Conservation (phyloP, 2,329 filamentous ascomycete species). For the Juglanconis oblonga region DNA sequence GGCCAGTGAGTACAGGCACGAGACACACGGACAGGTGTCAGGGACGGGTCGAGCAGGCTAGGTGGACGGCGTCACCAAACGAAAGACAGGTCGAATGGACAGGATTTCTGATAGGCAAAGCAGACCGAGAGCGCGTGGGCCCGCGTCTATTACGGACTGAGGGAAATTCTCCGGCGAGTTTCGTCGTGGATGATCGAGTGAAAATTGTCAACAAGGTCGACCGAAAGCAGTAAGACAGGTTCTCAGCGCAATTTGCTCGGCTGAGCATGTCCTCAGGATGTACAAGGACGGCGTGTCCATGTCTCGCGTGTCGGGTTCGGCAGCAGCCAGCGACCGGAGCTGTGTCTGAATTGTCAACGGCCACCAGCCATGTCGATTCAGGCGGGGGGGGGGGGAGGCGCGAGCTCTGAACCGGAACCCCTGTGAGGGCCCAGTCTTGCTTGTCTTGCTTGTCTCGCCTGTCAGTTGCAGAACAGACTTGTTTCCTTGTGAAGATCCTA, state of each 20-base stretch:
- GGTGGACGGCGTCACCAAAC: slow-evolving; percentile 10
- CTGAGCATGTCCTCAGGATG: slow-evolving; percentile 7
- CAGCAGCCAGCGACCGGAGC: slow-evolving; percentile 9
- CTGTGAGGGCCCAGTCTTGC: slow-evolving; percentile 13
- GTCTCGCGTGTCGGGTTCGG: slow-evolving; percentile 20
- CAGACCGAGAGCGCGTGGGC: slow-evolving; percentile 17
- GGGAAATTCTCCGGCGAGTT: slow-evolving; percentile 20
- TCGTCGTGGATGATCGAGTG: slow-evolving; percentile 18
- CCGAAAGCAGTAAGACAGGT: slow-evolving; percentile 19
- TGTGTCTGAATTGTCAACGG: slow-evolving; percentile 16
- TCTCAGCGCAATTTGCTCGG: slow-evolving; percentile 20
- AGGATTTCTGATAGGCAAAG: slow-evolving; percentile 14
- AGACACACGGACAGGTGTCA: slow-evolving; percentile 14
- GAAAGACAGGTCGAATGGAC: slow-evolving; percentile 14
- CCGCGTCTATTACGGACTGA: slow-evolving; percentile 20
- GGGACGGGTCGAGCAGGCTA: slow-evolving; percentile 8
- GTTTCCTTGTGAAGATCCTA: slow-evolving; percentile 8
- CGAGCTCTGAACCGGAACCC: slow-evolving; percentile 9
- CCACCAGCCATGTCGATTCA: slow-evolving; percentile 2
- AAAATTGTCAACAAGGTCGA: slow-evolving; percentile 12
- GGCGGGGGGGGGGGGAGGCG: background rate
- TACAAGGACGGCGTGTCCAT: slow-evolving; percentile 16
- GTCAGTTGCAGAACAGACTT: background rate
- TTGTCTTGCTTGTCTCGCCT: background rate
- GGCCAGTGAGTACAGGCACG: background rate